Evolutionary conservation across 2,329 filamentous ascomycete species (phyloP).

Genomic region (Rutstroemia sp.): DNA sequence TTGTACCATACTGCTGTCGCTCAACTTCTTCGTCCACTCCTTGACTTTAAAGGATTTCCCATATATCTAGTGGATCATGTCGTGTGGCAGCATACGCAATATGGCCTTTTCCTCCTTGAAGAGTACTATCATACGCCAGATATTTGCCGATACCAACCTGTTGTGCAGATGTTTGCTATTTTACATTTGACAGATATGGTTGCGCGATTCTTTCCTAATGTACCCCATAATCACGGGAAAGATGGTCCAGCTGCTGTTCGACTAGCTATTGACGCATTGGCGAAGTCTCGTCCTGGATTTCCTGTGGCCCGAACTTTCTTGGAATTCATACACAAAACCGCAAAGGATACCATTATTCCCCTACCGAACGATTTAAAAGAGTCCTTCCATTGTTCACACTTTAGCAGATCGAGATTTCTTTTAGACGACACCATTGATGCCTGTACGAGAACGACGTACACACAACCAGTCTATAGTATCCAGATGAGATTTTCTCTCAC

Average conservation of each 20-base stretch:
- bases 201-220: slow-evolving; percentile 21
- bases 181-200: no score
- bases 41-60: slow-evolving; percentile 25
- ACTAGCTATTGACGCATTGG: slow-evolving; percentile 25
- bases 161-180: no score
- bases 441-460: slow-evolving; percentile 27
- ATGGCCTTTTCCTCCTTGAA: slow-evolving; percentile 27
- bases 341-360: slow-evolving; percentile 20
- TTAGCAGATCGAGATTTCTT: slow-evolving; percentile 1
- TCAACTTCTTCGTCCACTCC: slow-evolving; percentile 27
- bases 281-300: slow-evolving; percentile 24
- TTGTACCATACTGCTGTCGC: slow-evolving; percentile 26
- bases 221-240: slow-evolving; percentile 15
- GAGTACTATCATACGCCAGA: slow-evolving; percentile 25
- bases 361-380: slow-evolving; percentile 19
- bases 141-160: slow-evolving; percentile 26
- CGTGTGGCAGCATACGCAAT: slow-evolving; percentile 27
- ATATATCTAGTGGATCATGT: slow-evolving; percentile 20
- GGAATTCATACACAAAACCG: slow-evolving; percentile 25
- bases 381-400: not conserved
- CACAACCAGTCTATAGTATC: slow-evolving; percentile 25
- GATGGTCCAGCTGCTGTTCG: slow-evolving; percentile 24
- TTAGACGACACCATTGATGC: slow-evolving; percentile 29
- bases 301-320: slow-evolving; percentile 28
- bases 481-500: slow-evolving; percentile 22